Conservation (phyloP, 805 yeast species). For the Saturnispora galanensis region DNA sequence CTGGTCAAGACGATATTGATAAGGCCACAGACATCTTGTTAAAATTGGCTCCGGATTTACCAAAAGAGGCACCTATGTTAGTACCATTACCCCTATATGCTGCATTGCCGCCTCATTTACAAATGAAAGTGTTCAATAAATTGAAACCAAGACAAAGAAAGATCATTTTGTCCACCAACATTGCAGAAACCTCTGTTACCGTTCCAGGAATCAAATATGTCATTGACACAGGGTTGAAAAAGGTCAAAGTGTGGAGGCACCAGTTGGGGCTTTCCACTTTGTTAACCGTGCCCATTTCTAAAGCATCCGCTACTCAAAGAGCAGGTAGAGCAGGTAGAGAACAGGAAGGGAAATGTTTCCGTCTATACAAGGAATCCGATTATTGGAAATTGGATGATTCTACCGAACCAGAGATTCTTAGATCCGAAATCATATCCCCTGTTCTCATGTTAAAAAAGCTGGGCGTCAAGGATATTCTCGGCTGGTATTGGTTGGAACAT, state of each 20-base stretch:
- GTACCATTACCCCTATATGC: conserved; percentile 86
- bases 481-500: conserved; percentile 89
- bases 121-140: conserved; percentile 66
- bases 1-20: conserved; percentile 98
- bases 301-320: conserved; percentile 90
- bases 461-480: conserved; percentile 72
- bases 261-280: conserved; percentile 87
- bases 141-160: conserved; percentile 64
- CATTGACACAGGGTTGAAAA: conserved; percentile 84
- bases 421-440: conserved; percentile 81
- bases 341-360: conserved; percentile 90
- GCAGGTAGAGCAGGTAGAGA: conserved; percentile 99
- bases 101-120: conserved; percentile 79
- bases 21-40: conserved; percentile 57
- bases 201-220: conserved; percentile 92
- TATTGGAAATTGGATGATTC: conserved; percentile 56
- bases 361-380: conserved; percentile 71
- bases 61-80: conserved; percentile 64
- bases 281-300: conserved; percentile 84
- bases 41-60: conserved; percentile 53
- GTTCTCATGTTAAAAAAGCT: conserved; percentile 73
- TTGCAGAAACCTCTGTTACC: conserved; percentile 96
- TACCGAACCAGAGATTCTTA: conserved; percentile 87
- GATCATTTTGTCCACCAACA: conserved; percentile 85
- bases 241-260: conserved; percentile 92